Base-by-base conservation (phyloP, 345 rosid genomes). In the Rhizophora apiculata region DNA sequence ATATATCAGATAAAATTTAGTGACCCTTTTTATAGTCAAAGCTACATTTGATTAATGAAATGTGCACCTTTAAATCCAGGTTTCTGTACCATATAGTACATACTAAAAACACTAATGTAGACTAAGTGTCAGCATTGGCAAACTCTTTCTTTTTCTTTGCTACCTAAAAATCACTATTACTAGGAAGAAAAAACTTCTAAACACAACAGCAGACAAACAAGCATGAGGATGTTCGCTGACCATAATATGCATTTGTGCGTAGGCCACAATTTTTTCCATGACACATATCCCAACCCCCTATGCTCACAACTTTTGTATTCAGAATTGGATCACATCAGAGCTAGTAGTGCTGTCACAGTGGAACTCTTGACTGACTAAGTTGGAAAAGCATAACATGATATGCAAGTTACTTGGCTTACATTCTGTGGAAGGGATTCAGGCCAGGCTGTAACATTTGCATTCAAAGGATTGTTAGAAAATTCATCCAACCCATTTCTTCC, bases 361-460 rank as follows among this genome's bases (percentile, higher is more conserved):
- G 27, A 24, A 21, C 64, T 30, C 13, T n/a, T 20, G 54, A 39
- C 36, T 59, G 19, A 37, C 36, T n/a, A 48, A 18, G 37, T 36
- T 20, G 64, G 62, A 70, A 24, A 56, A 70, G 8, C 6, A 46
- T 2, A 68, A 57, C 48, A 39, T 0, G 15, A 11, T 19, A 56
- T 22, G 29, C 15, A 29, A 62, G 62, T 49, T 53, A 29, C 74
- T 58, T 26, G 65, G 67, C 81, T 65, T 82, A 89, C 98, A 95
- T 88, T 91, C 65, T 89, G 85, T 69, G 88, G 71, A 64, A 49
- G 87, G 76, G 86, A 78, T 76, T 74, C 76, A 29, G 46, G 43
- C 73, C 71, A 73, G 61, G 62, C 26, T 7, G 56, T 30, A 58
- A 63, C 58, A 68, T 74, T 78, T 73, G 71, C 81, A 71, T 85